Base-by-base conservation (phyloP, 805 yeast species). In the Kluyveromyces starmeri region DNA sequence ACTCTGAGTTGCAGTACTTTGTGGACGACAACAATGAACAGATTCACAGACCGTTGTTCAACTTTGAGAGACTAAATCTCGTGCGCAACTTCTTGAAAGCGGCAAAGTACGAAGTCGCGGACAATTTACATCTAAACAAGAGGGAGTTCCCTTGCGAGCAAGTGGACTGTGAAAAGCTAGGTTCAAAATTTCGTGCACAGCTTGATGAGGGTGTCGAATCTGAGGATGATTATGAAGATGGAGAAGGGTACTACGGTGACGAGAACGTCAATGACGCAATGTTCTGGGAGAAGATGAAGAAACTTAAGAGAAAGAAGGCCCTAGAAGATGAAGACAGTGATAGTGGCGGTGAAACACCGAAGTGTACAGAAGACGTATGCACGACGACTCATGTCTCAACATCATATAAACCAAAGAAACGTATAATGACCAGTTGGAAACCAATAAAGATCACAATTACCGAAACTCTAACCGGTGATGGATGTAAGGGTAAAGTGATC, bases 371-470 rank as follows among this genome's bases (percentile, higher is more conserved):
- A 4, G 15, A 21, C 26, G 28, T 30, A 18, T 35, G 38, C 12
- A 43, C 46, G 2, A 28, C 39, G 17, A 44, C 48, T 8, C 20
- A 38, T 18, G 31, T 27, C n/a, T 37, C 32, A 28, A 42, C 44
- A 2, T 34, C 41, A 7, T 43, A 41, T 17, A 26, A 32, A n/a
- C 43, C 47, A 2, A 41, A 28, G 14, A 40, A 37, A 28, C 30
- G 33, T 25, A 41, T 41, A 1, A 26, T 22, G 22, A 36, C 44
- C 5, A 35, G 30, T 28, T 40, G 43, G 44, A 36, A 40, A 12
- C 43, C 39, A n/a, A 40, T 22, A 8, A n/a, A 21, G 17, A 34
- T 35, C 23, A 36, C 35, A 11, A 41, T 36, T 6, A 34, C 36
- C 3, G 27, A 34, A 9, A 30, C 28, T 26, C 18, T 34, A 1